phyloP scores from a whole-genome alignment of 192 early-diverging fungal species.

The Gamsiella multidivaricata region DNA sequence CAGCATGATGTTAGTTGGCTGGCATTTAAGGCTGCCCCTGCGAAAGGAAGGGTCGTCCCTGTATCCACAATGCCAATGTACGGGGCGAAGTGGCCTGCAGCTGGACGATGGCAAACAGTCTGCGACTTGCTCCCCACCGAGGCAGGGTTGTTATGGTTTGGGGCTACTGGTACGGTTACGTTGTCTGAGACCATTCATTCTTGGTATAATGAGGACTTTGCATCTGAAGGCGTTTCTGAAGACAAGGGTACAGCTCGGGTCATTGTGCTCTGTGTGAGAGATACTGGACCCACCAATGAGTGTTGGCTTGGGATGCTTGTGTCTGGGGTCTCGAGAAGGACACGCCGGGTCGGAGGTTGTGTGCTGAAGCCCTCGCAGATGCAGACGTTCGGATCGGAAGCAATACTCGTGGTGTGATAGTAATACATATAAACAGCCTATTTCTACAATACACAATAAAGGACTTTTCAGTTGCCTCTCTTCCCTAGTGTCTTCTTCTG shows the following conservation, averaged over 20 bases:
- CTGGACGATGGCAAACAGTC: conserved; percentile 4
- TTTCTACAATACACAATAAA: no score
- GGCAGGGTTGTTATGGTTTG: conserved; percentile 6
- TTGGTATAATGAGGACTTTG: neutral
- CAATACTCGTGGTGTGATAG: neutral
- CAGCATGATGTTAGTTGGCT: conserved; percentile 10
- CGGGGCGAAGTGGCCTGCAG: conserved; percentile 4
- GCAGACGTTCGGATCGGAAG: neutral
- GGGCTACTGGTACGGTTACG: neutral
- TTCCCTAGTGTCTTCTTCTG: no score
- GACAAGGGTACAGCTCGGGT: neutral
- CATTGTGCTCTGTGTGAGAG: conserved; percentile 4
- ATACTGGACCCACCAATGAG: neutral
- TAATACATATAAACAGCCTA: neutral
- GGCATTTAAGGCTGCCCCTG: neutral
- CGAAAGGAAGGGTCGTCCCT: neutral
- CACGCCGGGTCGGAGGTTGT: conserved; percentile 1
- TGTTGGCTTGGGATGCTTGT: conserved; percentile 6
- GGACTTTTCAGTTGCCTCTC: no score
- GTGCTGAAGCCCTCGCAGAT: neutral
- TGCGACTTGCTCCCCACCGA: conserved; percentile 1
- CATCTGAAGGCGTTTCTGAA: neutral
- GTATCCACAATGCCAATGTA: conserved; percentile 2
- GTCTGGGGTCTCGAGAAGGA: conserved; percentile 3
- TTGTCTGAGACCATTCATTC: neutral